Evolutionary conservation across 176 grass and related monocot genomes (phyloP).

Genomic region (Ensete glaucum): DNA sequence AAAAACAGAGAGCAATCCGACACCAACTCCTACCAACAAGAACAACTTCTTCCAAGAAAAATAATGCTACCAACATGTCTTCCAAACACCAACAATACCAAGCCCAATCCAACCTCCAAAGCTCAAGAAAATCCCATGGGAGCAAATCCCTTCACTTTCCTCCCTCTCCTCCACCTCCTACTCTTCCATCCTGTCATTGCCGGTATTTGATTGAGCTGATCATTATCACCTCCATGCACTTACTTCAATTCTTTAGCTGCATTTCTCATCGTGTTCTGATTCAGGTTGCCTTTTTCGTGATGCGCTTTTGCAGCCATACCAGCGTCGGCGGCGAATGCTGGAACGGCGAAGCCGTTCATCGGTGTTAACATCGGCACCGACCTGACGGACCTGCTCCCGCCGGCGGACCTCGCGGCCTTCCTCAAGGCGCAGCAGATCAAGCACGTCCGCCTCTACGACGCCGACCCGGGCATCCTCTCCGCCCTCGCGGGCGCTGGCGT

Average conservation of each 20-base stretch:
- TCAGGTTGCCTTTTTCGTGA: neutral
- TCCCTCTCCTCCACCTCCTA: no score
- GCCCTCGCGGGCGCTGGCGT: slow-evolving; percentile 48
- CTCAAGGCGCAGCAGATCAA: slow-evolving; percentile 65
- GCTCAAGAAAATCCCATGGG: no score
- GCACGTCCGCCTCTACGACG: slow-evolving; percentile 77
- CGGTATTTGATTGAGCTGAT: no score
- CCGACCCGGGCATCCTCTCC: slow-evolving; percentile 55
- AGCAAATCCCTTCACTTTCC: no score
- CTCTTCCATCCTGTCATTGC: no score
- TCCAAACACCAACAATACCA: no score
- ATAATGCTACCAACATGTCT: no score
- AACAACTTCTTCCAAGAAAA: no score
- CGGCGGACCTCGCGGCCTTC: slow-evolving; percentile 61
- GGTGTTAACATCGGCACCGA: slow-evolving; percentile 83
- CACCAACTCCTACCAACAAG: no score
- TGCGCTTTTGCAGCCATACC: neutral
- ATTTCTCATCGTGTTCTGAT: neutral
- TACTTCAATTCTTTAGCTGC: neutral
- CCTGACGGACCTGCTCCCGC: slow-evolving; percentile 68
- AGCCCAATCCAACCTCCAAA: no score
- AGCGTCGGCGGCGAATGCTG: slow-evolving; percentile 6
- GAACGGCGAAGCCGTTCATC: slow-evolving; percentile 37
- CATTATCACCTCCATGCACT: neutral
- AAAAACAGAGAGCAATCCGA: no score